These are phyloP conservation scores for Penstemon newberryi DNA, from an alignment of 257 asterid genomes.

Conservation along the genomic window DNA sequence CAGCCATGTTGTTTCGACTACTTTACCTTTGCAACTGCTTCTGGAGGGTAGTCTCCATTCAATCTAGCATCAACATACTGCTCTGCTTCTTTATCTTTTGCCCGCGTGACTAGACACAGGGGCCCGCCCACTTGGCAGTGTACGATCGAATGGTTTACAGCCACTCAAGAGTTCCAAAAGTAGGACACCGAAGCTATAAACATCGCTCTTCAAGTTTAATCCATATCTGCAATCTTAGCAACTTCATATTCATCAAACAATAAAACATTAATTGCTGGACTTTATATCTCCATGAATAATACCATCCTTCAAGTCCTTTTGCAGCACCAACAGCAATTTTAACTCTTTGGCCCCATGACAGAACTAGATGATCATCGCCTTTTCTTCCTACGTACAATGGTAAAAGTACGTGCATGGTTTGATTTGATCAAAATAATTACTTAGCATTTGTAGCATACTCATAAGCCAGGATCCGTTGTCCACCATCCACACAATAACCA, in stretches of 20 bases:
- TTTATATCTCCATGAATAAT: constrained; percentile 33
- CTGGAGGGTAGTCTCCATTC: constrained; percentile 43
- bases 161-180: constrained; percentile 44
- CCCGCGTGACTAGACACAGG: constrained; percentile 37
- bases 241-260: constrained; percentile 39
- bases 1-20: neutral
- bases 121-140: constrained; percentile 27
- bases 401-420: neutral
- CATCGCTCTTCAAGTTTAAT: constrained; percentile 34
- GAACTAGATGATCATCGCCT: constrained; percentile 50
- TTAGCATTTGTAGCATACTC: constrained; percentile 54
- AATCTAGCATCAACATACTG: constrained; percentile 54
- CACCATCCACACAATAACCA: constrained; percentile 56
- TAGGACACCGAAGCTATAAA: constrained; percentile 40
- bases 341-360: constrained; percentile 36
- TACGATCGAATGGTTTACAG: constrained; percentile 23
- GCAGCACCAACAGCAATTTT: constrained; percentile 40
- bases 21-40: constrained; percentile 61
- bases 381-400: constrained; percentile 41
- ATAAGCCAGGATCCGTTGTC: constrained; percentile 48
- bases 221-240: constrained; percentile 47
- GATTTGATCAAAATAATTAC: neutral
- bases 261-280: constrained; percentile 35
- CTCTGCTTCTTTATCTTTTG: constrained; percentile 47
- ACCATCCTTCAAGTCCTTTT: constrained; percentile 43